phyloP scores from a whole-genome alignment of 495 filamentous ascomycete species.

The Aeminium ludgeri region DNA sequence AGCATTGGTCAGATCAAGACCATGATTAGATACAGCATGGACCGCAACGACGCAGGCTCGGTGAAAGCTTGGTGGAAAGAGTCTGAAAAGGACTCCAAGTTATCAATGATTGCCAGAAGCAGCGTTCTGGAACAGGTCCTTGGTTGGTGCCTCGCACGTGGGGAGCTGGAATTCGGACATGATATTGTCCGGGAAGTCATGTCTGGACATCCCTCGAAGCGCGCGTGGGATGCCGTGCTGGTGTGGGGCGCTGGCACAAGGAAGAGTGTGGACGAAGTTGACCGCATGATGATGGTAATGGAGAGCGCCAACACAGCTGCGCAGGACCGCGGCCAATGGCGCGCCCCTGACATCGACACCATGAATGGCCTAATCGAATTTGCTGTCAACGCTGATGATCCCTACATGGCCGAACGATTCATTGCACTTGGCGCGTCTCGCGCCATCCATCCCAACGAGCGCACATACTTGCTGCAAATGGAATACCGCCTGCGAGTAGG shows the following conservation, averaged over 20 bases:
- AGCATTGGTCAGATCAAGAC: neutral
- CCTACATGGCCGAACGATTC: constrained; percentile 58
- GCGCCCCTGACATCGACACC: constrained; percentile 43
- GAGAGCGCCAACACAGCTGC: constrained; percentile 28
- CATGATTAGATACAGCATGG: neutral
- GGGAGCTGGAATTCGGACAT: constrained; percentile 46
- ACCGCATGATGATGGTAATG: constrained; percentile 50
- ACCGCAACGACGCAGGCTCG: neutral
- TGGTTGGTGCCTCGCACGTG: constrained; percentile 38
- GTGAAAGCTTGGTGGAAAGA: constrained; percentile 4
- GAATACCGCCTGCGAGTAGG: constrained; percentile 52
- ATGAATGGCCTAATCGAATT: constrained; percentile 62
- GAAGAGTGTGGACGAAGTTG: constrained; percentile 51
- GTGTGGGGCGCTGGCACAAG: constrained; percentile 61
- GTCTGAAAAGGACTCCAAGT: too few species aligned
- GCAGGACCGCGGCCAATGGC: constrained; percentile 15
- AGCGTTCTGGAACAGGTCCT: constrained; percentile 26
- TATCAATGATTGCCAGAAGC: constrained; percentile 23
- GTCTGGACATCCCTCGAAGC: constrained; percentile 30
- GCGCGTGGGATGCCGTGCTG: constrained; percentile 51
- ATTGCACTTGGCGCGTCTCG: constrained; percentile 43
- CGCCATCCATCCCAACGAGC: constrained; percentile 42
- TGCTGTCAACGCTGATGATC: constrained; percentile 50
- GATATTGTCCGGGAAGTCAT: constrained; percentile 43
- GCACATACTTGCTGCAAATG: constrained; percentile 57